Base-by-base conservation (phyloP, 495 filamentous ascomycete genomes). In the Cercophora sp. region DNA sequence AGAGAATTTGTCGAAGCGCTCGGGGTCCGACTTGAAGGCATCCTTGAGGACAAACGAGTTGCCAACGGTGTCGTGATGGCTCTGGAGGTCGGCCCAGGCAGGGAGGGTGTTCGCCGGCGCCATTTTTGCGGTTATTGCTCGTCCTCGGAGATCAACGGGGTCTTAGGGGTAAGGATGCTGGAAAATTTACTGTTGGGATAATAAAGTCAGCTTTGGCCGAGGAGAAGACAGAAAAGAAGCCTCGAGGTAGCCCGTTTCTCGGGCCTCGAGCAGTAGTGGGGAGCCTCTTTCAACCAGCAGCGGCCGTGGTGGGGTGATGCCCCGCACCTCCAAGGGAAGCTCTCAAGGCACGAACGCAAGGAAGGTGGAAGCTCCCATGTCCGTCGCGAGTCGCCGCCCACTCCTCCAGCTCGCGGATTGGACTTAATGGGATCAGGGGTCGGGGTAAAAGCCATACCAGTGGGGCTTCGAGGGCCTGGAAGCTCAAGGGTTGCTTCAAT, bases 41-140 rank as follows among this genome's bases (percentile, higher is more conserved):
- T 96, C 87, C 75, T 93, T 96, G 57, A 98, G 77, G 56, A 95
- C 86, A 65, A 97, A 91, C 65, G 85, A 83, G 67, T 88, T 88
- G 50, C 90, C 91, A 26, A 93, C 79, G 34, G 76, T 79, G 64
- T 82, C 79, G 74, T 93, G 89, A 72, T 97, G 94, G 57, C 87
- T 78, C 74, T 94, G 86, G 67, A 97, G 89, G 61, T 84, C 77
- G 67, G 85, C 76, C 93, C 93, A 98, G 55, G 90, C 83, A 43
- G 82, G 71, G 51, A 96, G 83, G 45, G 89, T 85, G 61, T 80
- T 86, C 50, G 91, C 84, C 74, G 93, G 91, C 53, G 76, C 71
- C 75, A 80, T 79, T 34, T 52, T 61, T 1, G 48, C 11, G 2
- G 24, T 8, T 42, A 25, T 13, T 13, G 5, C 11, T 39, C 19